A percentile compares a stretch with the other conserved stretches of the same genome.
Evolutionary conservation across 2,329 filamentous ascomycete genomes (phyloP).

Genomic region (Macroventuria anomochaeta): DNA sequence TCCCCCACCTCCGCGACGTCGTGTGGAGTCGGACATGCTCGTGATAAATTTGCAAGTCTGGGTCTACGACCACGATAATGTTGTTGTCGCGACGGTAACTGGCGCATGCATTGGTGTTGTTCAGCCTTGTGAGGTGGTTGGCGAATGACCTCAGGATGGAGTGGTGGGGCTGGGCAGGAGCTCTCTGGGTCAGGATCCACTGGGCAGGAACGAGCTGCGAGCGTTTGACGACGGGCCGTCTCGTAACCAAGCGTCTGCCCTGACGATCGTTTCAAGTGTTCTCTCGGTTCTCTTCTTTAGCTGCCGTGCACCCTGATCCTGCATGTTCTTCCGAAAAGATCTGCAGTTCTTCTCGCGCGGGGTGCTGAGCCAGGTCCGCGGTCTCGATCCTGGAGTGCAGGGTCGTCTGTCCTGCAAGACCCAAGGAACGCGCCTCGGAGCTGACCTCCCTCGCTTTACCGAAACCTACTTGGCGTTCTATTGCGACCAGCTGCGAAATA

Average conservation of each 20-base stretch:
- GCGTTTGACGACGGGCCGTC: conserved; percentile 5
- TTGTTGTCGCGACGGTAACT: neutral
- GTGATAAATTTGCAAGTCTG: neutral
- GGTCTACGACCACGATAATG: neutral
- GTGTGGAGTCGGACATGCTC: conserved; percentile 29
- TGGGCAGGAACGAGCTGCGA: conserved; percentile 3
- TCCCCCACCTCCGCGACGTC: conserved; percentile 12
- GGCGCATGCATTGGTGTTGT: neutral
- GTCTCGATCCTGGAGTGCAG: conserved; percentile 17
- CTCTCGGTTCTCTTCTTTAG: neutral
- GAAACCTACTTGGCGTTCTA: conserved; percentile 26
- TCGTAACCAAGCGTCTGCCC: neutral
- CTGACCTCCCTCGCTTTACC: conserved; percentile 25
- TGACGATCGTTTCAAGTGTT: neutral
- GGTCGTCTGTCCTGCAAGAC: neutral
- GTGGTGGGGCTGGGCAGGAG: neutral
- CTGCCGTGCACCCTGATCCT: neutral
- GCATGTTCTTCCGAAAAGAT: neutral
- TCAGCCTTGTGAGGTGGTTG: neutral
- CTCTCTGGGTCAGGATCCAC: conserved; percentile 2
- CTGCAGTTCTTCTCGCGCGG: neutral
- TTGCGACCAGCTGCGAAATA: conserved; percentile 18
- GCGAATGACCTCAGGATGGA: neutral
- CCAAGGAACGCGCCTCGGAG: neutral
- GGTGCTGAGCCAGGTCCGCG: conserved; percentile 1